phyloP scores from a whole-genome alignment of 192 early-diverging fungal species.

The Entomortierella chlamydospora region DNA sequence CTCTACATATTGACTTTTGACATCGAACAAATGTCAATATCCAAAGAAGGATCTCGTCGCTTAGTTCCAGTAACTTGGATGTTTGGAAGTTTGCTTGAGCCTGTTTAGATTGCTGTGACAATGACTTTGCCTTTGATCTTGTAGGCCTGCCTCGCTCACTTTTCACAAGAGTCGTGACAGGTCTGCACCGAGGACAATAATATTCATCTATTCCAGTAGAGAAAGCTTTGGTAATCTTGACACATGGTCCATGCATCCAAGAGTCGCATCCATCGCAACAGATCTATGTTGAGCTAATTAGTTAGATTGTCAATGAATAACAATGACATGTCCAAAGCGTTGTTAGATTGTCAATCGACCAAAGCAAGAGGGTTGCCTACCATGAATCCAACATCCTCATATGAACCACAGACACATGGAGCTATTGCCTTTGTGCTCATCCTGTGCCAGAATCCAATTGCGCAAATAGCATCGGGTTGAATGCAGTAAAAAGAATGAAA shows the following conservation, averaged over 20 bases:
- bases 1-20: slow-evolving; percentile 31
- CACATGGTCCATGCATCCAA: slow-evolving; percentile 45
- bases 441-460: background rate
- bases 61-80: slow-evolving; percentile 16
- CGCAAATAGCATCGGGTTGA: no score
- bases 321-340: no score
- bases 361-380: slow-evolving; percentile 2
- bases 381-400: slow-evolving; percentile 29
- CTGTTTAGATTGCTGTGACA: background rate
- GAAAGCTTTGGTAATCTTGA: slow-evolving; percentile 21
- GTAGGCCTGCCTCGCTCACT: background rate
- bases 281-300: slow-evolving; percentile 18
- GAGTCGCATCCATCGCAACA: slow-evolving; percentile 36
- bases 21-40: slow-evolving; percentile 34
- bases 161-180: background rate
- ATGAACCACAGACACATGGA: slow-evolving; percentile 36
- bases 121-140: background rate
- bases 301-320: background rate
- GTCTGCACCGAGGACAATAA: slow-evolving; percentile 24
- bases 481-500: no score
- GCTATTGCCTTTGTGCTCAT: background rate
- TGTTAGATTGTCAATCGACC: no score
- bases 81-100: background rate
- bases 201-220: slow-evolving; percentile 27
- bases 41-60: slow-evolving; percentile 33